phyloP scores from a whole-genome alignment of 106 monocot genomes.

The Allium fistulosum region DNA sequence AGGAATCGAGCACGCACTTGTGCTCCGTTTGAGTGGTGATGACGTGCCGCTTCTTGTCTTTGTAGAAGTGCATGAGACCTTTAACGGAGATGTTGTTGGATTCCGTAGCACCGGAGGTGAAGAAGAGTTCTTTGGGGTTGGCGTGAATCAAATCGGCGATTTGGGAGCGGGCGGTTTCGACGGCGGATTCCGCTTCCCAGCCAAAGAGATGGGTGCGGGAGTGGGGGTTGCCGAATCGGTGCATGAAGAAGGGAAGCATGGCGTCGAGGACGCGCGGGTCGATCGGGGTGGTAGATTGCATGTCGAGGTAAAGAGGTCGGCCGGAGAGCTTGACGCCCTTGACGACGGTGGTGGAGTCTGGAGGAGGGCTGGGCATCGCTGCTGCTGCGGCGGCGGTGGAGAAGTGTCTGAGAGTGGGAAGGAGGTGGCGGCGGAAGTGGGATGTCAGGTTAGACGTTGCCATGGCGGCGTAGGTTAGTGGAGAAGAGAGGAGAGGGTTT shows the following conservation, averaged over 20 bases:
- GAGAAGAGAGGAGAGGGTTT: background rate
- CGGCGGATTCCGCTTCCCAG: conserved; percentile 96
- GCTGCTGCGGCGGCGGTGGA: conserved; percentile 18
- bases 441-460: conserved; percentile 4
- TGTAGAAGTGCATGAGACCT: conserved; percentile 81
- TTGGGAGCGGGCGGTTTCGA: conserved; percentile 71
- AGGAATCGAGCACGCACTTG: conserved; percentile 99
- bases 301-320: conserved; percentile 92
- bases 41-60: conserved; percentile 63
- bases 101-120: conserved; percentile 99
- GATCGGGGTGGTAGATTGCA: conserved; percentile 95
- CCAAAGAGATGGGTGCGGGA: conserved; percentile 97
- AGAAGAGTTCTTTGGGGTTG: conserved; percentile 87
- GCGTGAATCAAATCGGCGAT: conserved; percentile 66
- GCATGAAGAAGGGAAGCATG: conserved; percentile 94
- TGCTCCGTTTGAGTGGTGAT: conserved; percentile 99
- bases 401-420: background rate
- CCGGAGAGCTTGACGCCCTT: conserved; percentile 83
- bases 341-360: conserved; percentile 26
- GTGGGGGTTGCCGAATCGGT: conserved; percentile 93
- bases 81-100: conserved; percentile 98
- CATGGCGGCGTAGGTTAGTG: background rate
- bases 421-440: conserved; percentile 11
- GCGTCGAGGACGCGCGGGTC: conserved; percentile 95
- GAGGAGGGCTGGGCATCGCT: background rate